Conservation (phyloP, 768 basidiomycete species). For the Amanita rubescens region DNA sequence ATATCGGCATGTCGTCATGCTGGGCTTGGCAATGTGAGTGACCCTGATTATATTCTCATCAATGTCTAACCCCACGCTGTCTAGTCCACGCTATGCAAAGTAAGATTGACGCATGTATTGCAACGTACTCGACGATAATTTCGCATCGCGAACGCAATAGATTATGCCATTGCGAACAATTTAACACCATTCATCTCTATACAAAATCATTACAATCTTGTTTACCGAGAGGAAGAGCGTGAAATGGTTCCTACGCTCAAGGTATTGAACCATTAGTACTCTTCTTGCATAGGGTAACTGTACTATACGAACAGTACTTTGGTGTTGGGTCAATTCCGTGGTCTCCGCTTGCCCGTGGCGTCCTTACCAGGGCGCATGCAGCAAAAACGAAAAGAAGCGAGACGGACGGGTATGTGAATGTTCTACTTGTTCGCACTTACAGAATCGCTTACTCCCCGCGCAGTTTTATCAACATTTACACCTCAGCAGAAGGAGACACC, state of each 20-base stretch:
- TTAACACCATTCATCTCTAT: slow-evolving; percentile 57
- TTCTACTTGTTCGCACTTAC: not conserved
- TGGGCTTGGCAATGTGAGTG: slow-evolving; percentile 42
- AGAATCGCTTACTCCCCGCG: not conserved
- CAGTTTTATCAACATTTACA: not conserved
- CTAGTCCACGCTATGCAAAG: slow-evolving; percentile 6
- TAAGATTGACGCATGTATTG: not conserved
- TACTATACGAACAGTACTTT: slow-evolving; percentile 26
- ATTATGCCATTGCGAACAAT: slow-evolving; percentile 52
- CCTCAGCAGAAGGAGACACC: not conserved
- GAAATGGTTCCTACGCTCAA: slow-evolving; percentile 55
- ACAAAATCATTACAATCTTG: slow-evolving; percentile 56
- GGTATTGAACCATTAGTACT: slow-evolving; percentile 17
- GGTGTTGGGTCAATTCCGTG: slow-evolving; percentile 41
- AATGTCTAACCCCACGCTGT: not conserved
- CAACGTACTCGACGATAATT: not conserved
- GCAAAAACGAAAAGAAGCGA: slow-evolving; percentile 14
- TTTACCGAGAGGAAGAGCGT: slow-evolving; percentile 59
- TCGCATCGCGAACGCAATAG: slow-evolving; percentile 19
- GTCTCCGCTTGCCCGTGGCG: too few species aligned
- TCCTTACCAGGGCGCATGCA: not conserved
- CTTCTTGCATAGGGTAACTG: not conserved
- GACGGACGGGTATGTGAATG: not conserved
- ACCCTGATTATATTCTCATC: not conserved
- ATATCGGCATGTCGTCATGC: slow-evolving; percentile 32